These are phyloP conservation scores for Amniculicola lignicola DNA, from an alignment of 495 filamentous ascomycete species.

Conservation along the genomic window DNA sequence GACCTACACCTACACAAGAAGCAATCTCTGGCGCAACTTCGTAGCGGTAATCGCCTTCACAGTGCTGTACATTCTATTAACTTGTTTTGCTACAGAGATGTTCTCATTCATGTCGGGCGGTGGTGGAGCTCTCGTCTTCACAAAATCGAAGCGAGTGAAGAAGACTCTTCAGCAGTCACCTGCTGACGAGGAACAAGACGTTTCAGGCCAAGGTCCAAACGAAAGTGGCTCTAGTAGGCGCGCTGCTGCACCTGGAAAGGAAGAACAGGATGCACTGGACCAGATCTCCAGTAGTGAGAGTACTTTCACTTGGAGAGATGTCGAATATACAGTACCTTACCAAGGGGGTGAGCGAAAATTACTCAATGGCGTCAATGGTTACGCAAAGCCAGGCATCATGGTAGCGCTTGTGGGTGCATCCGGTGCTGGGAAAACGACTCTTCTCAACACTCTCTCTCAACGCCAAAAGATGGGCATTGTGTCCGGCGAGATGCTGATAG, in stretches of 20 bases:
- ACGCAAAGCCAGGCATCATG: conserved; percentile 76
- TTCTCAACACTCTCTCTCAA: conserved; percentile 73
- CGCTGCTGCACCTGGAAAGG: conserved; percentile 30
- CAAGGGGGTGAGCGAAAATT: conserved; percentile 66
- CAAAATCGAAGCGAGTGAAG: conserved; percentile 60
- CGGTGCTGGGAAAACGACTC: conserved; percentile 78
- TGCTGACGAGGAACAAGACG: conserved; percentile 47
- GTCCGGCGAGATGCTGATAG: conserved; percentile 71
- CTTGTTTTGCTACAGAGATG: conserved; percentile 38
- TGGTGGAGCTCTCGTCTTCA: conserved; percentile 63
- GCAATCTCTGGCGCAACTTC: conserved; percentile 63
- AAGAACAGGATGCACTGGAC: conserved; percentile 48
- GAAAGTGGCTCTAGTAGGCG: conserved; percentile 12
- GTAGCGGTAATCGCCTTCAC: conserved; percentile 57
- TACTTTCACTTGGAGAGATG: conserved; percentile 72
- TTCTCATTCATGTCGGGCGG: conserved; percentile 36
- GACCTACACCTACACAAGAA: conserved; percentile 53
- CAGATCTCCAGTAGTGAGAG: conserved; percentile 60
- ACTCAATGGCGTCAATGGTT: conserved; percentile 69
- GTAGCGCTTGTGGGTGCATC: conserved; percentile 81
- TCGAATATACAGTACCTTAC: conserved; percentile 71
- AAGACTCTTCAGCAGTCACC: conserved; percentile 46
- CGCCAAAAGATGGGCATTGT: conserved; percentile 71
- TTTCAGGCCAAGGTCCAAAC: neutral
- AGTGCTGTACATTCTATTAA: conserved; percentile 42